Percentiles rank a stretch among this genome's conserved stretches.
phyloP scores from a whole-genome alignment of 2,329 filamentous ascomycete genomes.

The Xylariaceae sp. region DNA sequence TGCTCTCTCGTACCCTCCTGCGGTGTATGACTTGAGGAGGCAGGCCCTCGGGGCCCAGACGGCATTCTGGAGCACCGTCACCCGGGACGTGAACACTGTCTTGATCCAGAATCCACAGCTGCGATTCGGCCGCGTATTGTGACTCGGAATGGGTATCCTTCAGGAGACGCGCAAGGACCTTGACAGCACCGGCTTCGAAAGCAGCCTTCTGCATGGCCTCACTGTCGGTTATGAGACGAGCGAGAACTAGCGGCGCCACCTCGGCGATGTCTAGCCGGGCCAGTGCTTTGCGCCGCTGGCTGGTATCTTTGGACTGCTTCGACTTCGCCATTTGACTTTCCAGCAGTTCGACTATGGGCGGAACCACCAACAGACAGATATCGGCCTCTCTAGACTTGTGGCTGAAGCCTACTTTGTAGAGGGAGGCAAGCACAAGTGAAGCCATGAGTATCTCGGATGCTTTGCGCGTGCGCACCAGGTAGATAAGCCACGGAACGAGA shows the following conservation, averaged over 20 bases:
- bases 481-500: slow-evolving; percentile 68
- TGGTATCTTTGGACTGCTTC: slow-evolving; percentile 31
- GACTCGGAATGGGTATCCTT: slow-evolving; percentile 47
- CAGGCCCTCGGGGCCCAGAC: slow-evolving; percentile 57
- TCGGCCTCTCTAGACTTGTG: slow-evolving; percentile 58
- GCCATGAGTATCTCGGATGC: slow-evolving; percentile 62
- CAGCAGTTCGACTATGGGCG: slow-evolving; percentile 62
- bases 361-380: slow-evolving; percentile 63
- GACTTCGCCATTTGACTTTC: slow-evolving; percentile 42
- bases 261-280: slow-evolving; percentile 55
- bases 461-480: slow-evolving; percentile 51
- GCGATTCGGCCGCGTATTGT: slow-evolving; percentile 25
- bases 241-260: slow-evolving; percentile 68
- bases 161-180: slow-evolving; percentile 42
- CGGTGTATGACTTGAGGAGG: slow-evolving; percentile 59
- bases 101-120: slow-evolving; percentile 34
- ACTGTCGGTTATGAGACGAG: slow-evolving; percentile 72
- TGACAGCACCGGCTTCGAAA: slow-evolving; percentile 55
- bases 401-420: slow-evolving; percentile 64
- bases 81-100: slow-evolving; percentile 28
- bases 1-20: slow-evolving; percentile 69
- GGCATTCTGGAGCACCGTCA: slow-evolving; percentile 35
- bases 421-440: slow-evolving; percentile 60
- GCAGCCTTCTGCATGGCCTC: slow-evolving; percentile 76
- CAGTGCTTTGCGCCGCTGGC: slow-evolving; percentile 26